These are phyloP conservation scores for Takashimella koratensis DNA, from an alignment of 1,284 basidiomycete genomes.

Conservation along the genomic window DNA sequence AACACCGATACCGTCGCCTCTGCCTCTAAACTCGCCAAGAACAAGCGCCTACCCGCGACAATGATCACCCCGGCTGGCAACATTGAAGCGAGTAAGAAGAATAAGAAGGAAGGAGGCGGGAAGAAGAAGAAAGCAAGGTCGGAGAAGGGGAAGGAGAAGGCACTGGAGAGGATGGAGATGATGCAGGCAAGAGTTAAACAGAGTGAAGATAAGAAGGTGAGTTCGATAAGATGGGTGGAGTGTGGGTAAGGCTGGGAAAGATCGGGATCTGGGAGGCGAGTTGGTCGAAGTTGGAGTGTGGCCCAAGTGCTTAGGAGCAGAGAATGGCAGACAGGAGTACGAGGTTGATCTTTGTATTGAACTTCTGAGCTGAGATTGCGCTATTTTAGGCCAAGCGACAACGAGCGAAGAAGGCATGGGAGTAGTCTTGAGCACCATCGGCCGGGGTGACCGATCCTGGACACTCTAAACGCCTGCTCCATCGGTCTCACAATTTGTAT, in stretches of 20 bases:
- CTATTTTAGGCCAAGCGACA: slow-evolving; percentile 36
- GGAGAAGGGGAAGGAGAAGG: slow-evolving; percentile 37
- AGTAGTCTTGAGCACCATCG: slow-evolving; percentile 25
- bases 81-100: slow-evolving; percentile 30
- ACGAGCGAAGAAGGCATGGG: slow-evolving; percentile 46
- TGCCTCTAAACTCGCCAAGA: slow-evolving; percentile 40
- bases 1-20: slow-evolving; percentile 17
- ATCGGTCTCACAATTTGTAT: no score
- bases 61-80: slow-evolving; percentile 39
- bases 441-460: no score
- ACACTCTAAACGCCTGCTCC: no score
- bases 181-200: slow-evolving; percentile 17
- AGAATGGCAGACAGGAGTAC: neutral
- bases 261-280: neutral
- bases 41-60: slow-evolving; percentile 43
- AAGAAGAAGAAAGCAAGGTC: slow-evolving; percentile 25
- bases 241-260: neutral
- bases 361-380: no score
- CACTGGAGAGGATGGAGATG: slow-evolving; percentile 33
- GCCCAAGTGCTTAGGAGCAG: neutral
- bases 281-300: neutral
- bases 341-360: slow-evolving; percentile 1
- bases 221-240: slow-evolving; percentile 10
- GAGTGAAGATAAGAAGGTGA: slow-evolving; percentile 42
- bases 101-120: slow-evolving; percentile 3